phyloP scores from a whole-genome alignment of 192 early-diverging fungal species.

The Phycomyces nitens region DNA sequence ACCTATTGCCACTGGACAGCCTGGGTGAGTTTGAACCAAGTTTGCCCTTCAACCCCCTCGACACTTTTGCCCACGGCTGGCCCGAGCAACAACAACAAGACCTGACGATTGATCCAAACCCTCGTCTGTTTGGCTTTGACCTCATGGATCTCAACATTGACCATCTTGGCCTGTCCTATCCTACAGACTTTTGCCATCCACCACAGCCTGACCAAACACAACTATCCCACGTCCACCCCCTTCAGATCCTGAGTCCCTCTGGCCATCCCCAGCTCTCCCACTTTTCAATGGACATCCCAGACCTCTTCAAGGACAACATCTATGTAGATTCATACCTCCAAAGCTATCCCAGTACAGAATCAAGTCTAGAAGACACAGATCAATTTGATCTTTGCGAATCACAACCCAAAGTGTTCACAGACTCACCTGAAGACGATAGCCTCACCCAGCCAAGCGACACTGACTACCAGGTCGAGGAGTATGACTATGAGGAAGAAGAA shows the following conservation, averaged over 20 bases:
- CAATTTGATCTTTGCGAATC: neutral
- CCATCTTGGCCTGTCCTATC: too few species aligned
- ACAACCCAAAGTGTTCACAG: neutral
- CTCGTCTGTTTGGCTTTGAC: too few species aligned
- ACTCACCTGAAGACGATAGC: neutral
- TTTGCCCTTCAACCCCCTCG: too few species aligned
- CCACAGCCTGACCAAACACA: neutral
- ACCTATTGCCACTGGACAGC: too few species aligned
- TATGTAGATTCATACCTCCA: neutral
- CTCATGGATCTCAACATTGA: too few species aligned
- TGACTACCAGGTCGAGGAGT: neutral
- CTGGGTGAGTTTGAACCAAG: too few species aligned
- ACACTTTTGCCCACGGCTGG: too few species aligned
- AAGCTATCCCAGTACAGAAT: neutral
- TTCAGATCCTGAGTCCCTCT: conserved; percentile 10
- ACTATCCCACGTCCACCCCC: conserved; percentile 12
- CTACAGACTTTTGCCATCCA: too few species aligned
- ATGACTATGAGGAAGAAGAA: neutral
- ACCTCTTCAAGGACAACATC: neutral
- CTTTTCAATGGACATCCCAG: conserved; percentile 3
- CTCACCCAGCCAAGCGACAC: neutral
- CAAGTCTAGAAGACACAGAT: neutral
- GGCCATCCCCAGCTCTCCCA: neutral
- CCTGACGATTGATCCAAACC: too few species aligned
- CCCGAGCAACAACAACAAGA: too few species aligned